Evolutionary conservation across 2,329 filamentous ascomycete genomes (phyloP).

Genomic region (Ceratocystis diversiconidia): DNA sequence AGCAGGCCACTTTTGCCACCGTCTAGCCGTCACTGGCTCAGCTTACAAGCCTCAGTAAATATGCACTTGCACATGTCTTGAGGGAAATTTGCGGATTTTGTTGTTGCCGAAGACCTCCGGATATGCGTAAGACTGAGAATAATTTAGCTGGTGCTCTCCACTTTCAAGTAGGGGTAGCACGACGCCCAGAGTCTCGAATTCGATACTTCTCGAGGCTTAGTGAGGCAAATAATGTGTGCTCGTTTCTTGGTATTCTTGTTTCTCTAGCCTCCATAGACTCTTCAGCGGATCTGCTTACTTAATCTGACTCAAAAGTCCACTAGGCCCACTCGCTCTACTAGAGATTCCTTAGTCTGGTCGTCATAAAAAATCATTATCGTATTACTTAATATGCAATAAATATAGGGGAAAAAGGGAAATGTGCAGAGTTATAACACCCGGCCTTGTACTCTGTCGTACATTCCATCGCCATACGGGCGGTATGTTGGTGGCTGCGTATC

Average conservation of each 20-base stretch:
- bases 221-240: too few species aligned
- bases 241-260: too few species aligned
- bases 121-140: not conserved
- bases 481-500: slow-evolving; percentile 7
- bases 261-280: too few species aligned
- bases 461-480: slow-evolving; percentile 28
- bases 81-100: not conserved
- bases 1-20: not conserved
- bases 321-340: too few species aligned
- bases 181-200: not conserved
- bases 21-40: not conserved
- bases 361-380: not conserved
- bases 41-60: not conserved
- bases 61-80: not conserved
- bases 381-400: not conserved
- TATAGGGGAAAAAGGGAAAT: not conserved
- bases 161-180: not conserved
- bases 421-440: not conserved
- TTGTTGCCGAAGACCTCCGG: not conserved
- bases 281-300: too few species aligned
- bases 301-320: too few species aligned
- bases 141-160: not conserved
- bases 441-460: slow-evolving; percentile 23
- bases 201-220: too few species aligned
- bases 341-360: too few species aligned